Evolutionary conservation across 495 filamentous ascomycete genomes (phyloP), one percentile per base, ranked within the genome.

Genomic region (Umbilicaria muhlenbergii): DNA sequence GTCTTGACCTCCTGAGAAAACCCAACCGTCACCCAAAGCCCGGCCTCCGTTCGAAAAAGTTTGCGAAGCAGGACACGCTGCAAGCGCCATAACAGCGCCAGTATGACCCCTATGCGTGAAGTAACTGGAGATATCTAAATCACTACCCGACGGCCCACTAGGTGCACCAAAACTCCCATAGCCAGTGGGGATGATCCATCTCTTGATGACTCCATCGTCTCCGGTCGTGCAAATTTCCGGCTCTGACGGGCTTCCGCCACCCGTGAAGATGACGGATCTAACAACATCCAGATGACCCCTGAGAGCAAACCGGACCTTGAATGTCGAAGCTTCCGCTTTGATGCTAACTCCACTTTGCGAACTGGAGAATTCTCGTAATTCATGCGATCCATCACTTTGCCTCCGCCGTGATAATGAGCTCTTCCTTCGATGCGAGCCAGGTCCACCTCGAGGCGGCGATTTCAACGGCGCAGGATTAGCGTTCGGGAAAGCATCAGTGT

Each of bases 141-240:
- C 89, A 35, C 74, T 83, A 38, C 62, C 64, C 10, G 66, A 65
- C 3, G 41, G 34, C 10, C 66, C 62, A 21, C 56, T 62, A 32
- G 73, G 70, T 35, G 73, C 59, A 18, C 74, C 69, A 52, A 69
- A 70, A 38, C 58, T 71, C 17, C 80, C 79, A 42, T 82, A 83
- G 17, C 74, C 77, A 13, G 78, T 74, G 4, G 89, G 89, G 31
- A 96, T 86, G 48, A 93, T 88, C 83, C 93, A 98, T 45, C 91
- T 77, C 59, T 96, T 98, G 57, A 98, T 80, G 39, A 83, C 78
- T 38, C 89, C 89, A 56, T 98, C 91, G 56, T 98, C 91, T 42
- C 92, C 89, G 41, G 84, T 83, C 3, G 92, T 96, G 59, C 88
- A 95, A 39, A 98, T 88, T 59, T 98, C 91, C 0, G 91, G 91